Evolutionary conservation across 305 asterid species (phyloP).

Genomic region (Fraxinus xanthoxyloides): DNA sequence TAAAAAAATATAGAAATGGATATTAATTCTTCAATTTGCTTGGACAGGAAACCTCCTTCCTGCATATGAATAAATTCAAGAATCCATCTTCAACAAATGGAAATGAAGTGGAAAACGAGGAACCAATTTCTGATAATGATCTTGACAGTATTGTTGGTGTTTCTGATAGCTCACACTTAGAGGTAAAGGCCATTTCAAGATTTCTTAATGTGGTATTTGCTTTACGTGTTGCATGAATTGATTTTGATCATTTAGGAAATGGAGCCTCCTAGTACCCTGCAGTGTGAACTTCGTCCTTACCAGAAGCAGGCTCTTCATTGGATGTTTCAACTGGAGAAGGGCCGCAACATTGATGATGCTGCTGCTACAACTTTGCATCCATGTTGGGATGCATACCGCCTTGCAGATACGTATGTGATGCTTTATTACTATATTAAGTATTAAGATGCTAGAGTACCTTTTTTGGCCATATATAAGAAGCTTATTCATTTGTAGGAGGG

Average conservation of each 20-base stretch:
- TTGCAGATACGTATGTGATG: slow-evolving; percentile 62
- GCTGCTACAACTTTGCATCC: slow-evolving; percentile 74
- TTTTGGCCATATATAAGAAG: slow-evolving; percentile 1
- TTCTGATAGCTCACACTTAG: slow-evolving; percentile 64
- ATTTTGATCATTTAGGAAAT: slow-evolving; percentile 59
- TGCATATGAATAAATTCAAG: slow-evolving; percentile 47
- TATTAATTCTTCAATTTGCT: slow-evolving; percentile 24
- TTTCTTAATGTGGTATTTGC: not conserved
- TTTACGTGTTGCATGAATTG: slow-evolving; percentile 22
- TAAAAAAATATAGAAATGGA: slow-evolving; percentile 17
- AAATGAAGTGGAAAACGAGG: slow-evolving; percentile 64
- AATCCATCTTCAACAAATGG: slow-evolving; percentile 44
- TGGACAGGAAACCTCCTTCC: slow-evolving; percentile 60
- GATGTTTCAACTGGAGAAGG: slow-evolving; percentile 90
- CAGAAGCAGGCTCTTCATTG: slow-evolving; percentile 98
- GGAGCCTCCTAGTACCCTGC: slow-evolving; percentile 85
- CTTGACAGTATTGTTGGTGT: slow-evolving; percentile 91
- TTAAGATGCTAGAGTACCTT: not conserved
- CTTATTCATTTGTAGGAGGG: slow-evolving; percentile 61
- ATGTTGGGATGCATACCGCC: slow-evolving; percentile 94
- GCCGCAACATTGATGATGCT: slow-evolving; percentile 64
- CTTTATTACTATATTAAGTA: slow-evolving; percentile 22
- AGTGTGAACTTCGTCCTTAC: slow-evolving; percentile 89
- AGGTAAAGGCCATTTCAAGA: slow-evolving; percentile 46
- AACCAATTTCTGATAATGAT: slow-evolving; percentile 80